These are phyloP conservation scores for Tephrocybe sp. DNA, from an alignment of 768 basidiomycete species.

Conservation along the genomic window DNA sequence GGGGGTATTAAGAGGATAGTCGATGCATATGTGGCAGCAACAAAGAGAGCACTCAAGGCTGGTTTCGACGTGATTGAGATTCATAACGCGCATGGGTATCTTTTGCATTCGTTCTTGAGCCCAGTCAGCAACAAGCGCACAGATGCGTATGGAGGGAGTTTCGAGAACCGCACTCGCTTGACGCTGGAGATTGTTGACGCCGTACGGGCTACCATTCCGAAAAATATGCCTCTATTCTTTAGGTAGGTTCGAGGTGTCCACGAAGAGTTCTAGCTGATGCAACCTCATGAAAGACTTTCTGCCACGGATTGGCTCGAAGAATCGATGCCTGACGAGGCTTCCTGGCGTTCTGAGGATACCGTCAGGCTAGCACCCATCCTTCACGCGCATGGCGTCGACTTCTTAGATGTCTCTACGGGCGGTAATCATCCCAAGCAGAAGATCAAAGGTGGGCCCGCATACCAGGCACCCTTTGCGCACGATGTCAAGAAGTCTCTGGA, in stretches of 20 bases:
- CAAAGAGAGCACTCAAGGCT: constrained; percentile 51
- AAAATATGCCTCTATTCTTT: constrained; percentile 67
- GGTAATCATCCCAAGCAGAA: constrained; percentile 50
- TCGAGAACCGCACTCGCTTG: constrained; percentile 67
- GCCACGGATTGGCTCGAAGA: constrained; percentile 75
- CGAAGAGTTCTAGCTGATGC: constrained; percentile 5
- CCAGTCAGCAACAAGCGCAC: constrained; percentile 61
- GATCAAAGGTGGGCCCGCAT: constrained; percentile 33
- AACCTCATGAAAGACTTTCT: constrained; percentile 41
- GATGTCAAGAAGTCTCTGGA: constrained; percentile 43
- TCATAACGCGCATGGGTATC: constrained; percentile 64
- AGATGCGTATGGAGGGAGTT: constrained; percentile 68
- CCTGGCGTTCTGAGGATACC: constrained; percentile 71
- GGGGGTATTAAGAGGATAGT: constrained; percentile 58
- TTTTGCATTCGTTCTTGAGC: constrained; percentile 54
- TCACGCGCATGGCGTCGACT: constrained; percentile 63
- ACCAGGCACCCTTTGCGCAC: constrained; percentile 55
- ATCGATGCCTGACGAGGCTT: constrained; percentile 51
- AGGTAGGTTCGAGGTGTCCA: constrained; percentile 36
- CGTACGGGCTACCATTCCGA: constrained; percentile 56
- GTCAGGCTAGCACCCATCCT: constrained; percentile 57
- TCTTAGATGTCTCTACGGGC: constrained; percentile 70
- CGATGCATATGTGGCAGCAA: constrained; percentile 49
- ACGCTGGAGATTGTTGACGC: constrained; percentile 63
- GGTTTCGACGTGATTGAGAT: constrained; percentile 65